Percentiles rank a stretch among this genome's conserved stretches.
phyloP scores from a whole-genome alignment of 257 asterid genomes.

The Capsicum pubescens region DNA sequence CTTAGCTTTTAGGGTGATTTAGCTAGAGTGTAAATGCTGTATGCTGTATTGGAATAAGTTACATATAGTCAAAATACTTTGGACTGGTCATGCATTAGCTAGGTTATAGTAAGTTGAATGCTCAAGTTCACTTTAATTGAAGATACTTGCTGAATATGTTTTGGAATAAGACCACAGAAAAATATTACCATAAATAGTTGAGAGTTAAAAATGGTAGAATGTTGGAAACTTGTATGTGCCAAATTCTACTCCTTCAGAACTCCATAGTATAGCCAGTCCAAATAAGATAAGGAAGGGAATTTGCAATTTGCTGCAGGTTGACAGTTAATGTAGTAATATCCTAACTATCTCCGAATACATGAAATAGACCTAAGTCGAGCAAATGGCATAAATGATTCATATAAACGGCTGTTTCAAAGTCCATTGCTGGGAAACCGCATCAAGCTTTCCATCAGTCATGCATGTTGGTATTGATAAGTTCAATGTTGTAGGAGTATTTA shows the following conservation, averaged over 20 bases:
- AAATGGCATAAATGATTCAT: not conserved
- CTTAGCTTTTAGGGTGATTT: conserved; percentile 19
- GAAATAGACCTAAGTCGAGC: not conserved
- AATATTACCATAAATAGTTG: not conserved
- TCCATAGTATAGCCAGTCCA: not conserved
- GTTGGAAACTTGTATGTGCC: conserved; percentile 4
- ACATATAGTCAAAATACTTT: conserved; percentile 10
- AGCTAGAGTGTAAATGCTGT: not conserved
- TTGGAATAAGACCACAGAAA: not conserved
- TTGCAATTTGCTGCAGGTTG: not conserved
- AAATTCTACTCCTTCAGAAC: not conserved
- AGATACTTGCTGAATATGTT: conserved; percentile 10
- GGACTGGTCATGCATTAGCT: not conserved
- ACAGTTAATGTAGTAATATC: not conserved
- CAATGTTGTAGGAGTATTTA: not conserved
- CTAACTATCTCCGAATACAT: not conserved
- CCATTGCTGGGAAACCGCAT: conserved; percentile 21
- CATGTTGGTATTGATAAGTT: not conserved
- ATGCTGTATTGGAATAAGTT: not conserved
- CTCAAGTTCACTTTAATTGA: not conserved
- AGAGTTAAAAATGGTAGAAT: conserved; percentile 21
- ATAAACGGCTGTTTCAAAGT: conserved; percentile 6
- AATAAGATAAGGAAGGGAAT: not conserved
- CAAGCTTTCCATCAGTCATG: conserved; percentile 18
- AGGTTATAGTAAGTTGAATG: not conserved